These are phyloP conservation scores for Suhomyces bribrorum DNA, from an alignment of 1,139 yeast species.

Conservation along the genomic window DNA sequence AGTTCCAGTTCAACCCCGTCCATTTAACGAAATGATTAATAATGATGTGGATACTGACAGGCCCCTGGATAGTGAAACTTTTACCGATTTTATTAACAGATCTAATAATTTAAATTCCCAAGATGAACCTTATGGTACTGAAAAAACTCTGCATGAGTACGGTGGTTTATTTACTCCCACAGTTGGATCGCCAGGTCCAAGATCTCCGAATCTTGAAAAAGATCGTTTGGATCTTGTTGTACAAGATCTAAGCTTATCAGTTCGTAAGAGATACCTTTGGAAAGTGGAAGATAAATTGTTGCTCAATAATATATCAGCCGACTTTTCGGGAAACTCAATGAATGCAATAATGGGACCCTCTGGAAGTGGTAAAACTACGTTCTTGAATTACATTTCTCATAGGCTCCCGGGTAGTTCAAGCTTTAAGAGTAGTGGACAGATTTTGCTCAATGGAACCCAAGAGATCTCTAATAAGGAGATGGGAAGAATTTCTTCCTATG, in stretches of 20 bases:
- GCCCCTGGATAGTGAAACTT: too few species aligned
- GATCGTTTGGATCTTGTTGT: slow-evolving; percentile 8
- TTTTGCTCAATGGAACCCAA: slow-evolving; percentile 27
- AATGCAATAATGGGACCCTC: slow-evolving; percentile 91
- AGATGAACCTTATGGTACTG: too few species aligned
- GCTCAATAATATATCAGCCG: slow-evolving; percentile 54
- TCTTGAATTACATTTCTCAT: slow-evolving; percentile 66
- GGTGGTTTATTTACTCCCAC: not conserved
- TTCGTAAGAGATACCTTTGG: slow-evolving; percentile 1
- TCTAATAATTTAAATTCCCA: too few species aligned
- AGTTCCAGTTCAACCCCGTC: too few species aligned
- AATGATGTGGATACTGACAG: too few species aligned
- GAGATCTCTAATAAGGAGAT: slow-evolving; percentile 45
- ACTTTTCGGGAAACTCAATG: slow-evolving; percentile 60
- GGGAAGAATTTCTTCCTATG: slow-evolving; percentile 62
- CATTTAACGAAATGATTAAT: too few species aligned
- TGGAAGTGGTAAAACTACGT: slow-evolving; percentile 82
- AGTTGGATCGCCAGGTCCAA: not conserved
- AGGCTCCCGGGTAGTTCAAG: slow-evolving; percentile 51
- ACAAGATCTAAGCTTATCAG: slow-evolving; percentile 7
- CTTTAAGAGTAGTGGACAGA: slow-evolving; percentile 26
- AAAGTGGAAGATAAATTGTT: slow-evolving; percentile 24
- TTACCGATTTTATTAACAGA: too few species aligned
- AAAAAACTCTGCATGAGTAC: too few species aligned
- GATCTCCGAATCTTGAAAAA: not conserved